A percentile compares a stretch with the other conserved stretches of the same genome.
Evolutionary conservation across 345 rosid species (phyloP).

Genomic region (Hypericum perforatum): DNA sequence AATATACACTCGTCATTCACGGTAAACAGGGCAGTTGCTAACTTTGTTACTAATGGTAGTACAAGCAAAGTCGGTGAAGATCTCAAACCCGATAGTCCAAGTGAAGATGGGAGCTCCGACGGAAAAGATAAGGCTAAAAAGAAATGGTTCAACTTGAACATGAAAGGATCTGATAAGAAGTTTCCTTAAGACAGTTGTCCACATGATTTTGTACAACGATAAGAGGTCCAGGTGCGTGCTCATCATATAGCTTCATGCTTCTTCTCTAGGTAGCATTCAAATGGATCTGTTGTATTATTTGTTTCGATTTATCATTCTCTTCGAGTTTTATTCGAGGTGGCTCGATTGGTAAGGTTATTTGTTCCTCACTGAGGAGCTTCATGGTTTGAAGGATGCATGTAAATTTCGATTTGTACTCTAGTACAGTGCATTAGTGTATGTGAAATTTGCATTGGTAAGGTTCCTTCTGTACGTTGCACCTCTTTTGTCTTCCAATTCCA

Average conservation of each 20-base stretch:
- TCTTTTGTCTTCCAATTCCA: too few species aligned
- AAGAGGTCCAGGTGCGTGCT: constrained; percentile 5
- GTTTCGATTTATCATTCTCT: too few species aligned
- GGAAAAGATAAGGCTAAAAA: constrained; percentile 76
- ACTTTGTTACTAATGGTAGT: constrained; percentile 42
- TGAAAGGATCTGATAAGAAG: constrained; percentile 78
- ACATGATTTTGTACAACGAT: constrained; percentile 13
- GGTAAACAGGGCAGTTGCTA: constrained; percentile 32
- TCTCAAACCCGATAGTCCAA: constrained; percentile 45
- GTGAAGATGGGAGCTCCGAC: constrained; percentile 66
- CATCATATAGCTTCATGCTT: background rate
- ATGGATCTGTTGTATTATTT: too few species aligned
- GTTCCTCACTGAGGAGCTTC: too few species aligned
- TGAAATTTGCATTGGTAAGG: too few species aligned
- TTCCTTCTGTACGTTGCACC: too few species aligned
- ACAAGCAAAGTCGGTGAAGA: constrained; percentile 61
- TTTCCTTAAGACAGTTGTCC: constrained; percentile 19
- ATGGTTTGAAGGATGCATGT: too few species aligned
- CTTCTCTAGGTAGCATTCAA: too few species aligned
- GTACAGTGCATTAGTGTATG: too few species aligned
- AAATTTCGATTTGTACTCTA: too few species aligned
- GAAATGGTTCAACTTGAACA: constrained; percentile 94
- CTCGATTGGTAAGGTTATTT: too few species aligned
- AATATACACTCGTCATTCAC: constrained; percentile 67
- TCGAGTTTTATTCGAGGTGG: too few species aligned